Conservation (phyloP, 1,284 basidiomycete genomes). For the Singerocomus rubriflavus region DNA sequence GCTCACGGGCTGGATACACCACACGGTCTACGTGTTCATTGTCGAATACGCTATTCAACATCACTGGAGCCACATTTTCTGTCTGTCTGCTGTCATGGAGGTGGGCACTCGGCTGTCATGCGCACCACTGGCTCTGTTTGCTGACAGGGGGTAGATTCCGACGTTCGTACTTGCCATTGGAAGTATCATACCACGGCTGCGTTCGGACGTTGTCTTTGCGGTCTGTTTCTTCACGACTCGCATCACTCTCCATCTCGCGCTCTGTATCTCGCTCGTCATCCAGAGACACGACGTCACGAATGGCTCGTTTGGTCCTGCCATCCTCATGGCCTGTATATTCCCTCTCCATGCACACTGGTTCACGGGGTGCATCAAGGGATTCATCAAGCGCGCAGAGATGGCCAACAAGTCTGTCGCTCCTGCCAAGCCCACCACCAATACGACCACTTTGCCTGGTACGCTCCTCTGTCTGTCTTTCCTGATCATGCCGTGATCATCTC, state of each 20-base stretch:
- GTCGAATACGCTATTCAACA: conserved; percentile 42
- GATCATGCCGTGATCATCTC: neutral
- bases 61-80: conserved; percentile 47
- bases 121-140: too few species aligned
- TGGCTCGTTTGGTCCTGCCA: conserved; percentile 40
- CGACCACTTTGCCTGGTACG: conserved; percentile 7
- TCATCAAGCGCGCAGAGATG: conserved; percentile 37
- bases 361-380: conserved; percentile 48
- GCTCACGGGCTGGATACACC: conserved; percentile 61
- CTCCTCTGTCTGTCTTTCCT: neutral
- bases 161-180: conserved; percentile 54
- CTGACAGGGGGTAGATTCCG: conserved; percentile 41
- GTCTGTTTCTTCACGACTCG: conserved; percentile 52
- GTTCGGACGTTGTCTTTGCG: conserved; percentile 53
- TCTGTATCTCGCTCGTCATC: conserved; percentile 37
- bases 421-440: conserved; percentile 4
- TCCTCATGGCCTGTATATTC: conserved; percentile 43
- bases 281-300: conserved; percentile 29
- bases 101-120: conserved; percentile 21
- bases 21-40: conserved; percentile 49
- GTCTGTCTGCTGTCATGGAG: conserved; percentile 53
- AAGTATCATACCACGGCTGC: conserved; percentile 43
- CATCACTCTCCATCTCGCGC: conserved; percentile 46
- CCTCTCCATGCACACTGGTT: conserved; percentile 57
- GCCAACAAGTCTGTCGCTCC: conserved; percentile 2